Evolutionary conservation across 2,329 filamentous ascomycete species (phyloP).

Genomic region (Curvularia eragrostidis): DNA sequence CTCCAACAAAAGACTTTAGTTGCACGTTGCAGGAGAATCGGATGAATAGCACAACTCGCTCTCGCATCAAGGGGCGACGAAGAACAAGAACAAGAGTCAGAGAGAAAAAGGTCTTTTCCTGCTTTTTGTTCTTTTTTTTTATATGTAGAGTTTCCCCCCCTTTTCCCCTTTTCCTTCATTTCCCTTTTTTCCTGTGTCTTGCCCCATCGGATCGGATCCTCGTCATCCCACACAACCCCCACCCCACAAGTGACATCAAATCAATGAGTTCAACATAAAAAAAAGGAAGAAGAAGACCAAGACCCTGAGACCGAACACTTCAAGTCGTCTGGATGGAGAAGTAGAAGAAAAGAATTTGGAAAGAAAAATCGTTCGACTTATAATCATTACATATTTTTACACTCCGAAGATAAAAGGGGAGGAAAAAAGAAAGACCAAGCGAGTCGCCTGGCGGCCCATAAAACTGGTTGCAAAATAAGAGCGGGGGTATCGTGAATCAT

Average conservation of each 20-base stretch:
- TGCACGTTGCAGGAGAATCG: neutral
- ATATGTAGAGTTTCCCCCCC: neutral
- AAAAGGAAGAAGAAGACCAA: neutral
- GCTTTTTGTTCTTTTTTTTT: neutral
- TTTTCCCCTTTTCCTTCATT: neutral
- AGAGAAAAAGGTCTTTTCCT: neutral
- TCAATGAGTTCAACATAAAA: constrained; percentile 6
- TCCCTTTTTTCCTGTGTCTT: neutral
- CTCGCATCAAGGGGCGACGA: neutral
- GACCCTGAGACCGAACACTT: constrained; percentile 24
- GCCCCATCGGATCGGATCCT: neutral
- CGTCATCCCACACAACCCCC: neutral
- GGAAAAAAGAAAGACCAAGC: constrained; percentile 21
- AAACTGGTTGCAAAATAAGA: constrained; percentile 24
- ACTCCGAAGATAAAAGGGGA: constrained; percentile 17
- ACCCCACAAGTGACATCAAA: neutral
- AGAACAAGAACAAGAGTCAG: no score
- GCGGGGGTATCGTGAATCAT: constrained; percentile 36
- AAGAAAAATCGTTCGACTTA: constrained; percentile 23
- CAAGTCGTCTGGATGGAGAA: constrained; percentile 19
- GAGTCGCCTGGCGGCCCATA: constrained; percentile 30
- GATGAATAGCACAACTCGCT: neutral
- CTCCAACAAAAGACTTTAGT: neutral
- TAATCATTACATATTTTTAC: constrained; percentile 48
- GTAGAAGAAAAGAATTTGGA: constrained; percentile 15